Evolutionary conservation across 371 early-diverging fungal genomes (phyloP).

Genomic region (Rhizomucor miehei): DNA sequence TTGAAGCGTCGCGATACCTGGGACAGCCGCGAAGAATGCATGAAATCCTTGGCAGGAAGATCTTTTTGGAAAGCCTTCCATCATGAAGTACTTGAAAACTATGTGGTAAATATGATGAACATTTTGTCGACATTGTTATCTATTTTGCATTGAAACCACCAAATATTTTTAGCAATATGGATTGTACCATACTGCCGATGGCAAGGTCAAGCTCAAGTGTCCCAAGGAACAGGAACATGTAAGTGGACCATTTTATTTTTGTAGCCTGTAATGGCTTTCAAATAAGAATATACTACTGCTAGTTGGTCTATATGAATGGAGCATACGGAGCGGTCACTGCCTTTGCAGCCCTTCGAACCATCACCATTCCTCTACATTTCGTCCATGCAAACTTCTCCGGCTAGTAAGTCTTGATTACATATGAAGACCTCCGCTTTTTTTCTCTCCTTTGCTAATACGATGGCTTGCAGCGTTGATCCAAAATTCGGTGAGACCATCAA

Average conservation of each 20-base stretch:
- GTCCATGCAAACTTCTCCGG: conserved; percentile 10
- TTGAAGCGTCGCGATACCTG: conserved; percentile 19
- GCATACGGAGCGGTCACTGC: conserved; percentile 2
- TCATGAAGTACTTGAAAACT: conserved; percentile 15
- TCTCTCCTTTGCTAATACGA: background rate
- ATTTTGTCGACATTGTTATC: background rate
- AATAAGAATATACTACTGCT: background rate
- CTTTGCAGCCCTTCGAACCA: conserved; percentile 4
- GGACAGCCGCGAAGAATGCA: conserved; percentile 11
- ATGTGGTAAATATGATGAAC: conserved; percentile 19
- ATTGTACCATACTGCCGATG: conserved; percentile 33
- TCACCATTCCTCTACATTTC: conserved; percentile 14
- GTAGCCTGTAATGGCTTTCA: background rate
- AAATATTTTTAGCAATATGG: conserved; percentile 12
- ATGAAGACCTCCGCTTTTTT: background rate
- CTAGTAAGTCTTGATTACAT: conserved; percentile 5
- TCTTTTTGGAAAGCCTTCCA: conserved; percentile 12
- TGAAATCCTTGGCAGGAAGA: conserved; percentile 8
- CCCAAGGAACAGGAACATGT: conserved; percentile 38
- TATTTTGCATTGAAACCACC: background rate
- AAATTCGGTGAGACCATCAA: background rate
- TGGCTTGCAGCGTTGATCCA: conserved; percentile 5
- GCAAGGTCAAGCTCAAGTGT: conserved; percentile 39
- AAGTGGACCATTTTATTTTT: conserved; percentile 3
- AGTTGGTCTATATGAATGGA: conserved; percentile 7